Evolutionary conservation across 2,329 filamentous ascomycete genomes (phyloP).

Genomic region (Nakataea oryzae): DNA sequence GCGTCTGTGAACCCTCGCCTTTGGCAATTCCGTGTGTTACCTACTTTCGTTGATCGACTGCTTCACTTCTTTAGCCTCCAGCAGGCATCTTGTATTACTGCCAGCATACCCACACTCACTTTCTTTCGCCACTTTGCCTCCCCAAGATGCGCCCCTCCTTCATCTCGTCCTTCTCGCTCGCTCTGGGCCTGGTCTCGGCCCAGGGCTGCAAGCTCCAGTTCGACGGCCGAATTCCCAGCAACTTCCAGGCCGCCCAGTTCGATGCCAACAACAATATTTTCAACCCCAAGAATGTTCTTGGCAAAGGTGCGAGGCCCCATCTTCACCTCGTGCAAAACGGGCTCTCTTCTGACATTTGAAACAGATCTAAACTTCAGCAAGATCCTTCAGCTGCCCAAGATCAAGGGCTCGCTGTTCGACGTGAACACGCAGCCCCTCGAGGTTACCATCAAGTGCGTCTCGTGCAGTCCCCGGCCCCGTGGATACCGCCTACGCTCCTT

Average conservation of each 20-base stretch:
- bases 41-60: conserved; percentile 4
- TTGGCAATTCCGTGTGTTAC: neutral
- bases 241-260: conserved; percentile 26
- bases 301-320: conserved; percentile 22
- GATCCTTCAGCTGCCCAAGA: conserved; percentile 35
- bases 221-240: conserved; percentile 32
- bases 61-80: neutral
- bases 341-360: neutral
- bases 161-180: neutral
- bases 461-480: neutral
- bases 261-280: conserved; percentile 31
- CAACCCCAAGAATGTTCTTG: conserved; percentile 41
- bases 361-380: conserved; percentile 37
- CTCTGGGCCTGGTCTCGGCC: conserved; percentile 8
- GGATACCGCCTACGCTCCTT: neutral
- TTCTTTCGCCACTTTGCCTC: neutral
- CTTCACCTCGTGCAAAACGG: too few species aligned
- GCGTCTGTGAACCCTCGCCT: neutral
- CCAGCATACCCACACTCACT: neutral
- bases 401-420: conserved; percentile 33
- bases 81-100: neutral
- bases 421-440: conserved; percentile 32
- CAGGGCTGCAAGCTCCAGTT: conserved; percentile 29
- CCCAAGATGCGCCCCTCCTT: conserved; percentile 1
- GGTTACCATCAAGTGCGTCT: conserved; percentile 35